phyloP scores from a whole-genome alignment of 495 filamentous ascomycete species.

The Delitschia confertaspora region DNA sequence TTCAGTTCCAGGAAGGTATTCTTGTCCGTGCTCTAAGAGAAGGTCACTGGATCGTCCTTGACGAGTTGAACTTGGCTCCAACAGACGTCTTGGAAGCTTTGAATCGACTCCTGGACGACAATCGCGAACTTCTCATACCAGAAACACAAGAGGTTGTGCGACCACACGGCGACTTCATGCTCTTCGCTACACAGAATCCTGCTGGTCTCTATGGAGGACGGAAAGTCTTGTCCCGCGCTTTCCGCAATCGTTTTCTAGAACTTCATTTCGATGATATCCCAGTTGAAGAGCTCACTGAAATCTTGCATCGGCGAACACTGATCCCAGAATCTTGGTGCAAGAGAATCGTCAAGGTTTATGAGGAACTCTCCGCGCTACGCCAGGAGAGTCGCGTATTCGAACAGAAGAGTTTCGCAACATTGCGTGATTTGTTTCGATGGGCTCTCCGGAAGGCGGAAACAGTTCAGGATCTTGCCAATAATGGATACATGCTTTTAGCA shows the following conservation, averaged over 20 bases:
- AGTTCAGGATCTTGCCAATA: constrained; percentile 76
- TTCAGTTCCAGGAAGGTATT: constrained; percentile 89
- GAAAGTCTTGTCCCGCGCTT: constrained; percentile 86
- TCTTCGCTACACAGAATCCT: constrained; percentile 98
- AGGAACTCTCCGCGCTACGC: constrained; percentile 76
- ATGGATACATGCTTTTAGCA: constrained; percentile 92
- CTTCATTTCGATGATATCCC: constrained; percentile 98
- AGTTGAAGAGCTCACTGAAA: constrained; percentile 86
- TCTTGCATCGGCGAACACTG: constrained; percentile 76
- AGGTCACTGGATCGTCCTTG: constrained; percentile 95
- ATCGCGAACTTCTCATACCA: constrained; percentile 92
- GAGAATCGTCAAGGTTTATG: constrained; percentile 87
- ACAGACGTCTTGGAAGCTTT: constrained; percentile 94
- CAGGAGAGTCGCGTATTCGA: constrained; percentile 89
- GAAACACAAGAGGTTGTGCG: constrained; percentile 91
- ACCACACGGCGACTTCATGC: constrained; percentile 90
- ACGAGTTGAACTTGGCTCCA: constrained; percentile 92
- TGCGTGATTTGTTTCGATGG: constrained; percentile 96
- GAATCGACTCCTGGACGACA: constrained; percentile 92
- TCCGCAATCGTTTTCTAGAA: constrained; percentile 94
- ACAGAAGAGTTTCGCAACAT: constrained; percentile 93
- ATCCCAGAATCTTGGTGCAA: constrained; percentile 87
- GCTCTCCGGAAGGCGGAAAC: constrained; percentile 78
- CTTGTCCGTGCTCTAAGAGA: constrained; percentile 84
- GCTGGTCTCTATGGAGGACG: constrained; percentile 91